These are phyloP conservation scores for Hsuehochloa calcarea DNA, from an alignment of 176 grass and related monocot species.

Conservation along the genomic window DNA sequence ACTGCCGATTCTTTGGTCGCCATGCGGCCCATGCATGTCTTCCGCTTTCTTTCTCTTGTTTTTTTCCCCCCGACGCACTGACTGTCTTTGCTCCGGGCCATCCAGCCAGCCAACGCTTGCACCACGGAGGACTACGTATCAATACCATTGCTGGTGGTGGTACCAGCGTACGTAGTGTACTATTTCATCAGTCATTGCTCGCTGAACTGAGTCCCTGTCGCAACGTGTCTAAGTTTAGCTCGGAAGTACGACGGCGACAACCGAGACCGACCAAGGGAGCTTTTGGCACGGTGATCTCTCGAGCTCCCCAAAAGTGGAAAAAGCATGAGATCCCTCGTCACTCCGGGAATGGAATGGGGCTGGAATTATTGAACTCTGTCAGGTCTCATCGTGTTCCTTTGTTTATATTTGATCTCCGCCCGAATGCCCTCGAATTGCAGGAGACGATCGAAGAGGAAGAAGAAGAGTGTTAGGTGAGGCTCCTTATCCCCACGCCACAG, in stretches of 20 bases:
- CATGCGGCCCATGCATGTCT: neutral
- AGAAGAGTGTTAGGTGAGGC: neutral
- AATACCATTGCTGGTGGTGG: no score
- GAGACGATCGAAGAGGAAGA: neutral
- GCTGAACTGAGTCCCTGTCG: neutral
- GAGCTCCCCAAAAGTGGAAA: conserved; percentile 27
- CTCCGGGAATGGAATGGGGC: neutral
- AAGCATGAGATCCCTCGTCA: neutral
- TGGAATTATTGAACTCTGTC: neutral
- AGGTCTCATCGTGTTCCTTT: neutral
- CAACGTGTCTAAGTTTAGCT: neutral
- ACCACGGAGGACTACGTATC: neutral
- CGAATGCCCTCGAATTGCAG: neutral
- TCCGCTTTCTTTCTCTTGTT: neutral
- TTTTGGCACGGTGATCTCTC: conserved; percentile 29
- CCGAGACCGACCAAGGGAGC: neutral
- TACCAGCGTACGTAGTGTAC: neutral
- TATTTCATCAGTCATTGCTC: neutral
- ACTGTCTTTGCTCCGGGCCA: neutral
- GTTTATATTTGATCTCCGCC: neutral
- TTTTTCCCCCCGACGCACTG: neutral
- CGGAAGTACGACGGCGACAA: neutral
- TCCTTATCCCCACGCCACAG: neutral
- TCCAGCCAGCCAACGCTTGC: neutral
- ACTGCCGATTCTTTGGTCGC: conserved; percentile 10